Base-by-base conservation (phyloP, 1,284 basidiomycete species). In the Rhodotorula mucilaginosa region DNA sequence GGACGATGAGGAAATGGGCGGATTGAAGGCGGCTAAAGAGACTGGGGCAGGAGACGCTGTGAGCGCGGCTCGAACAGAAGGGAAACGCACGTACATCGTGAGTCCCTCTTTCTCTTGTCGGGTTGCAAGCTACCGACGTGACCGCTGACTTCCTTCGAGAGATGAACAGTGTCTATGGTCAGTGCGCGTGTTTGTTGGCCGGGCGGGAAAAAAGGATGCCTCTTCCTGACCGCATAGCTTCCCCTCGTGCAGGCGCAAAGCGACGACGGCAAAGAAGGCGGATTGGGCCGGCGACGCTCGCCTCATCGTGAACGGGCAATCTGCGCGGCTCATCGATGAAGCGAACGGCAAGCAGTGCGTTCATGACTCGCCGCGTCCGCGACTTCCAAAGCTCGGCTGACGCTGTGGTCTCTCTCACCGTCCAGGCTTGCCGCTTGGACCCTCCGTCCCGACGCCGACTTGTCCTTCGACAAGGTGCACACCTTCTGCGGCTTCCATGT, bases 331-430 rank as follows among this genome's bases (percentile, higher is more conserved):
- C 4, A 8, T 56, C 26, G 54, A 56, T 26, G 26, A 26, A 18
- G 54, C 23, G 26, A 29, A n/a, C 15, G 54, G 54, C n/a, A 56
- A 56, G 18, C 26, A 29, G 54, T 56, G 23, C 12, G 54, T 29
- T 29, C 16, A 16, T 8, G 49, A 51, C 19, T 6, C 19, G 6
- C 49, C 49, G 19, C 18, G 49, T 7, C 16, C 26, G 13, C 2
- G 54, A 5, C 1, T 56, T 2, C 29, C 18, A 26, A 16, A 15
- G 54, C 13, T 29, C 12, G 26, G 54, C n/a, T 16, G 23, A 34
- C 46, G 88, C 90, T 72, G 92, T 56, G 7, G 26, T 18, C 49
- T 34, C 16, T 49, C 7, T 51, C 49, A 51, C 19, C 49, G 31
- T 44, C 10, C 39, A 44, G 39, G 39, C 39, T 44, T 44, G 39